A percentile compares a stretch with the other conserved stretches of the same genome.
These are phyloP conservation scores for Alternaria dauci DNA, from an alignment of 2,329 filamentous ascomycete species.

Conservation along the genomic window DNA sequence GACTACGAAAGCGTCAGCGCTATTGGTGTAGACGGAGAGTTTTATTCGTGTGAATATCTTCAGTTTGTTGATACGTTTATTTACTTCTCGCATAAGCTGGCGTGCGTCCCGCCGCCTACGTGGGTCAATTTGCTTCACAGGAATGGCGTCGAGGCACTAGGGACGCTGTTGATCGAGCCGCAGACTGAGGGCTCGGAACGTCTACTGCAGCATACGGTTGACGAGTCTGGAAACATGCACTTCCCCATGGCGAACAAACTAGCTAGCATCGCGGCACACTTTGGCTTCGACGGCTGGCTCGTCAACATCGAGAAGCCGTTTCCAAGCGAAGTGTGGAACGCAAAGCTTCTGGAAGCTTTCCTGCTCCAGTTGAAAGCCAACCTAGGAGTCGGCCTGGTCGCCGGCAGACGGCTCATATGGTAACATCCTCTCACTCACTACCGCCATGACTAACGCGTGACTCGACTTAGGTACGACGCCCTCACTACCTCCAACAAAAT, in stretches of 20 bases:
- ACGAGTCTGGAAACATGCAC: slow-evolving; percentile 18
- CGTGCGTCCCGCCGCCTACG: slow-evolving; percentile 55
- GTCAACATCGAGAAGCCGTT: slow-evolving; percentile 58
- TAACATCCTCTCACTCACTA: slow-evolving; percentile 16
- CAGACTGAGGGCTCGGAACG: slow-evolving; percentile 47
- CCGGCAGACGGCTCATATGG: slow-evolving; percentile 51
- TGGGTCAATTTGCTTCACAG: slow-evolving; percentile 59
- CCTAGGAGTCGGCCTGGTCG: slow-evolving; percentile 26
- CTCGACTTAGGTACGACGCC: slow-evolving; percentile 56
- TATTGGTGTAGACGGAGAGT: slow-evolving; percentile 36
- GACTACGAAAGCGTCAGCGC: slow-evolving; percentile 52
- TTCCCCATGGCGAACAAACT: slow-evolving; percentile 52
- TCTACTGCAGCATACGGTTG: slow-evolving; percentile 30
- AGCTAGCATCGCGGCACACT: slow-evolving; percentile 50
- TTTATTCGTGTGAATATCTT: slow-evolving; percentile 56
- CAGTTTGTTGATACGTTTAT: slow-evolving; percentile 56
- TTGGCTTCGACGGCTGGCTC: slow-evolving; percentile 59
- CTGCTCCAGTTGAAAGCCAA: slow-evolving; percentile 48
- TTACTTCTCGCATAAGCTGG: slow-evolving; percentile 60
- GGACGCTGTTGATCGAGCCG: slow-evolving; percentile 56
- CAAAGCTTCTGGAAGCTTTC: slow-evolving; percentile 46
- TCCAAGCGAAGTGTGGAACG: slow-evolving; percentile 43
- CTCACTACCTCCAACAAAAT: slow-evolving; percentile 54
- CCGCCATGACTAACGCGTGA: background rate
- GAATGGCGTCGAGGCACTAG: slow-evolving; percentile 55